Evolutionary conservation across 495 filamentous ascomycete genomes (phyloP), one percentile per base, ranked within the genome.

Genomic region (Clohesyomyces aquaticus): DNA sequence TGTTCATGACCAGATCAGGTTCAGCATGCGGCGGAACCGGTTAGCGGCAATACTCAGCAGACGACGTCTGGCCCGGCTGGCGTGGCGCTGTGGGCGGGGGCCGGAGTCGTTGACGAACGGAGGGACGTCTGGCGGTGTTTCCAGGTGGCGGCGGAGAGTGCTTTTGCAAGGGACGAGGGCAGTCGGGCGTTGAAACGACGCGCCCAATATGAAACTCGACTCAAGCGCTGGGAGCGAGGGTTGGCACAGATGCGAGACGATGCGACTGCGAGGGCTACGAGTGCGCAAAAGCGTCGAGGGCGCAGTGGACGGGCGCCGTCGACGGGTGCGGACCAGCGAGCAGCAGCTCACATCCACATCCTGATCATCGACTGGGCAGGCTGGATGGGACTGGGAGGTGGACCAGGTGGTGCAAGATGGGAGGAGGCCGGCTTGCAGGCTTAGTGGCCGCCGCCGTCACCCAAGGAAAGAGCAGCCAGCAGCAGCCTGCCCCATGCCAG

Each of bases 181-280:
- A 45, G 28, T 32, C 27, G 43, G 56, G 38, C n/a, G 45, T 32
- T 59, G 56, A 59, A 59, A 59, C 56, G 56, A 50, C 25, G 46
- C 43, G 54, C 21, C 47, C 58, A 3, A 53, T 46, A 28, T 61
- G 58, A 61, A 61, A 61, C 58, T 61, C 56, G 47, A 43, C 42
- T 26, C 58, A 61, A 29, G 58, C 58, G 58, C 58, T 61, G 58
- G 47, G 26, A 38, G n/a, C 18, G 25, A 55, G 56, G 26, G 25
- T 32, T 59, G 56, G 43, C 55, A 57, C 55, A 59, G 56, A 59
- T 59, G 56, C 56, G 56, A 59, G 43, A 59, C 56, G 56, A 35
- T 11, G 25, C n/a, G n/a, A n/a, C 16, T 28, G 51, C 28, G 11
- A 28, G 8, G 38, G n/a, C n/a, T n/a, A n/a, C n/a, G n/a, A n/a